A percentile compares a stretch with the other conserved stretches of the same genome.
Evolutionary conservation across 2,329 filamentous ascomycete species (phyloP).

Genomic region (Ustulina deusta): DNA sequence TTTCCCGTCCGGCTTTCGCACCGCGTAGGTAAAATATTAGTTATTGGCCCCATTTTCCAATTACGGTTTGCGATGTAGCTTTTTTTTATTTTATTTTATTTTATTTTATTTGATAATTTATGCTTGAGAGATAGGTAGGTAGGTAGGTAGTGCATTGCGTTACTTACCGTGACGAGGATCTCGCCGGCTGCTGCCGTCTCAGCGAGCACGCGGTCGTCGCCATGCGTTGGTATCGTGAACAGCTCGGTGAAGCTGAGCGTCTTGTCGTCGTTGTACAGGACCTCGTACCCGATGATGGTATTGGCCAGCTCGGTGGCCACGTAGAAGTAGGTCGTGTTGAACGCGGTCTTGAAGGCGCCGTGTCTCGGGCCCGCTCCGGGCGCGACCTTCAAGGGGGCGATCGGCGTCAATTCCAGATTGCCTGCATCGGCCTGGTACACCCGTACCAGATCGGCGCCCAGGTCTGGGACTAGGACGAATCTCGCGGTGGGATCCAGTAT

Average conservation of each 20-base stretch:
- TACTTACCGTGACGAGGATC: constrained; percentile 68
- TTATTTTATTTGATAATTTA: background rate
- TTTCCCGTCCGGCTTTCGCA: constrained; percentile 65
- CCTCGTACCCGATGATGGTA: constrained; percentile 66
- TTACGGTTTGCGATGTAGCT: background rate
- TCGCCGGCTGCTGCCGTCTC: constrained; percentile 64
- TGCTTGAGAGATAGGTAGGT: background rate
- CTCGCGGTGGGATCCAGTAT: constrained; percentile 72
- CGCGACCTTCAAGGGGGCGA: constrained; percentile 56
- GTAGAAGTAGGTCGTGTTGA: constrained; percentile 66
- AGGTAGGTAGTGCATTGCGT: background rate
- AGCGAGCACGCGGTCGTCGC: constrained; percentile 57
- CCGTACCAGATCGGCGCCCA: constrained; percentile 73
- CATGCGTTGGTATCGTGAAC: constrained; percentile 63
- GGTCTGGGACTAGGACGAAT: constrained; percentile 74
- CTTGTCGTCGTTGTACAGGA: constrained; percentile 61
- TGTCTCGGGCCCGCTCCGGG: constrained; percentile 74
- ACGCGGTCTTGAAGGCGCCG: constrained; percentile 65
- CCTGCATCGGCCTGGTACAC: constrained; percentile 65
- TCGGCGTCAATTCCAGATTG: constrained; percentile 57
- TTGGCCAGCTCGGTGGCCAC: constrained; percentile 72
- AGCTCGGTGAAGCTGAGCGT: constrained; percentile 60
- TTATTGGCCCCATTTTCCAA: background rate
- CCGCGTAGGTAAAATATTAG: constrained; percentile 24
- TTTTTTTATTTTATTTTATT: background rate